These are phyloP conservation scores for Furcasterigmium furcatum DNA, from an alignment of 2,329 filamentous ascomycete genomes.

Conservation along the genomic window DNA sequence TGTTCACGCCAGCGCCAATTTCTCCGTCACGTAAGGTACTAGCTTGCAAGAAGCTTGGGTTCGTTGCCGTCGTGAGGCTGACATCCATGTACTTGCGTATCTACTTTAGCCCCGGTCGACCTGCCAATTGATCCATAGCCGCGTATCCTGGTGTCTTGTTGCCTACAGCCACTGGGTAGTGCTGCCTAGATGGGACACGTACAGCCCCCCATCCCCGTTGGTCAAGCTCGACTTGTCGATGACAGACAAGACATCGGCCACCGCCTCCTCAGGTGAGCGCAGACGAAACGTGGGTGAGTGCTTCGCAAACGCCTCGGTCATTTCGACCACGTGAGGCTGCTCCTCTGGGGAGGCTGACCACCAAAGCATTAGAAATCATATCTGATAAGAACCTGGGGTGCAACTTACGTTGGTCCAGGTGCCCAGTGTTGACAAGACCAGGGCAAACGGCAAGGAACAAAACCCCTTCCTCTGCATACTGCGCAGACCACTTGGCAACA, in stretches of 20 bases:
- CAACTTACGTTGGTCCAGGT: constrained; percentile 16
- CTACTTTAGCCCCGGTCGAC: too few species aligned
- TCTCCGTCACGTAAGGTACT: too few species aligned
- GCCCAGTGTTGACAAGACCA: constrained; percentile 43
- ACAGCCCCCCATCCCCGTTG: constrained; percentile 43
- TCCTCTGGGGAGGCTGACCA: constrained; percentile 22
- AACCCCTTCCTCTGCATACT: constrained; percentile 46
- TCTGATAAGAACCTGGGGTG: constrained; percentile 45
- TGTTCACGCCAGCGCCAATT: too few species aligned
- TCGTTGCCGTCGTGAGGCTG: too few species aligned
- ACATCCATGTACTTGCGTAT: too few species aligned
- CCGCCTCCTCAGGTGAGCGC: constrained; percentile 29
- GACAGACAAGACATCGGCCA: constrained; percentile 27
- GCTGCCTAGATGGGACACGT: constrained; percentile 52
- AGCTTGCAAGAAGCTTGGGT: too few species aligned
- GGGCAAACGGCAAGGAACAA: constrained; percentile 50
- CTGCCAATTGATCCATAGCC: too few species aligned
- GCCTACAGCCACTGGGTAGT: constrained; percentile 45
- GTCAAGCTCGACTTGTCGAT: constrained; percentile 35
- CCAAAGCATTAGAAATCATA: constrained; percentile 20
- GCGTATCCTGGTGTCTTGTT: too few species aligned
- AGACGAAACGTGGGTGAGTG: constrained; percentile 37
- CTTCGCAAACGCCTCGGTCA: constrained; percentile 23
- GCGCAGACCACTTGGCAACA: constrained; percentile 48
- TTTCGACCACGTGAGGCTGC: constrained; percentile 10